phyloP scores from a whole-genome alignment of 306 rosid species.

The Mimosa pudica region DNA sequence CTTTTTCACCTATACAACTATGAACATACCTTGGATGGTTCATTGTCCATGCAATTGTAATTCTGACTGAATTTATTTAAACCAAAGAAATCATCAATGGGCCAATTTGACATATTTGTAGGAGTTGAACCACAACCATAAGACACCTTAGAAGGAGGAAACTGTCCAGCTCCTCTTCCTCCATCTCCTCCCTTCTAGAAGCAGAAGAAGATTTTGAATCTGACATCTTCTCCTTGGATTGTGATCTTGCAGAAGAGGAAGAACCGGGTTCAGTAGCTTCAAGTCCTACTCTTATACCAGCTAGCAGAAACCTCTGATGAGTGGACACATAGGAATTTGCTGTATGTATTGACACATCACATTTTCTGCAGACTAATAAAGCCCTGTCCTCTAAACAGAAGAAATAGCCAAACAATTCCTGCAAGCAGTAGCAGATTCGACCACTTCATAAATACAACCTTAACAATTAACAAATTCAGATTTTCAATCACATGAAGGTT shows the following conservation, averaged over 20 bases:
- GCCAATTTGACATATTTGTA: conserved; percentile 74
- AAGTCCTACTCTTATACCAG: conserved; percentile 69
- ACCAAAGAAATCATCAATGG: conserved; percentile 68
- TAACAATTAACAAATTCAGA: conserved; percentile 23
- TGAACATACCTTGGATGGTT: conserved; percentile 74
- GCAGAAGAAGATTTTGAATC: conserved; percentile 44
- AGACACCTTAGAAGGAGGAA: conserved; percentile 44
- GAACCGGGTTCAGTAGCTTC: conserved; percentile 55
- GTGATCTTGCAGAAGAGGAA: conserved; percentile 47
- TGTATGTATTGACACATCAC: conserved; percentile 73
- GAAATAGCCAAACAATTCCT: conserved; percentile 83
- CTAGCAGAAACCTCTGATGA: conserved; percentile 74
- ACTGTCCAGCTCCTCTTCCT: conserved; percentile 48
- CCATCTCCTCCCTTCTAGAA: conserved; percentile 44
- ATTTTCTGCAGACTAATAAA: conserved; percentile 76
- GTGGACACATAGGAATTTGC: conserved; percentile 56
- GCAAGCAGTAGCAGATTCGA: conserved; percentile 39
- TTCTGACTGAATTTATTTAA: conserved; percentile 61
- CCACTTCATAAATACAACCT: conserved; percentile 32
- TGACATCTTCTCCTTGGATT: conserved; percentile 49
- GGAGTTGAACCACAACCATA: conserved; percentile 63
- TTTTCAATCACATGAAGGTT: conserved; percentile 3
- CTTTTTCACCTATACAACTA: conserved; percentile 27
- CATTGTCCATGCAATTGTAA: conserved; percentile 65
- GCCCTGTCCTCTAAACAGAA: conserved; percentile 94